Conservation (phyloP, 805 yeast genomes). For the Candida broadrunensis region DNA sequence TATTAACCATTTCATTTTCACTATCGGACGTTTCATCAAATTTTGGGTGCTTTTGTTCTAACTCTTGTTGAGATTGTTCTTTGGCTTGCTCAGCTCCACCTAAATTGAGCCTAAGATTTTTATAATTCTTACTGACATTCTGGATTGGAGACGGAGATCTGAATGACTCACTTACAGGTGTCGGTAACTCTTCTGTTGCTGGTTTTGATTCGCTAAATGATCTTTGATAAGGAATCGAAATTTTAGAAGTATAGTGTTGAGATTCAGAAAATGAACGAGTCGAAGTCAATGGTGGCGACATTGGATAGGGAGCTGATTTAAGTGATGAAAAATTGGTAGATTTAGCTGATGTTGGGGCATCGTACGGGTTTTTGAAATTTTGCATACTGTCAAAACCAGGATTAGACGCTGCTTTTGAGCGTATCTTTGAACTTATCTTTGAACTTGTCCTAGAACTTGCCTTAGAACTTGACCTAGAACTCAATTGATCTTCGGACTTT, state of each 20-base stretch:
- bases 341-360: neutral
- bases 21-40: neutral
- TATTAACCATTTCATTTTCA: neutral
- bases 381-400: neutral
- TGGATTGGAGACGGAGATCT: conserved; percentile 13
- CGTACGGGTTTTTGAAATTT: neutral
- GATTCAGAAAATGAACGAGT: neutral
- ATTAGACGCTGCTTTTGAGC: too few species aligned
- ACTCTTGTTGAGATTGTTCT: neutral
- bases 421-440: too few species aligned
- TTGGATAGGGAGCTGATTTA: neutral
- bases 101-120: conserved; percentile 19
- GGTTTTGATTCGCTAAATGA: conserved; percentile 1
- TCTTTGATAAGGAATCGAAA: neutral
- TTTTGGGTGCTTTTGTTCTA: neutral
- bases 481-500: neutral
- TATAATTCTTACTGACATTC: conserved; percentile 15
- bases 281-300: neutral
- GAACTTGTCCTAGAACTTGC: too few species aligned
- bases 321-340: neutral
- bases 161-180: conserved; percentile 4
- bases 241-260: neutral
- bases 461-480: neutral
- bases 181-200: neutral
- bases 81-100: conserved; percentile 1